Percentiles rank a stretch among this genome's conserved stretches.
phyloP scores from a whole-genome alignment of 2,329 filamentous ascomycete species.

The Ophioceras dolichostomum region DNA sequence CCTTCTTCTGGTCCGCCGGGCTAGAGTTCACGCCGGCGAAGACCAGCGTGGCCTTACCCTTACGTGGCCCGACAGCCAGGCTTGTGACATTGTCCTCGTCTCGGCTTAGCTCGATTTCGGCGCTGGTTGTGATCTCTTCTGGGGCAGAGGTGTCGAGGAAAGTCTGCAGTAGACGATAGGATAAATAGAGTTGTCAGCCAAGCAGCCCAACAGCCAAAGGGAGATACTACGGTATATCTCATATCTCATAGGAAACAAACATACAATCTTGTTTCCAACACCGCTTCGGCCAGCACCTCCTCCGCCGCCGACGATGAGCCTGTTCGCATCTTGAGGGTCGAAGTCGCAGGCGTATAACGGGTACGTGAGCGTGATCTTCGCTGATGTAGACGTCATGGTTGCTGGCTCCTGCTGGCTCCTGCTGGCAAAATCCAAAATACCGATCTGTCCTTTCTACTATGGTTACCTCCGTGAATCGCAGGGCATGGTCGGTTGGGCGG shows the following conservation, averaged over 20 bases:
- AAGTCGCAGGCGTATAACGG: slow-evolving; percentile 84
- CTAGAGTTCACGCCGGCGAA: slow-evolving; percentile 81
- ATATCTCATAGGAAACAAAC: slow-evolving; percentile 15
- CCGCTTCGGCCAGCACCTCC: slow-evolving; percentile 73
- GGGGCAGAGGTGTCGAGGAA: slow-evolving; percentile 59
- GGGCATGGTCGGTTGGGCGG: background rate
- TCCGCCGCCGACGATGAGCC: slow-evolving; percentile 74
- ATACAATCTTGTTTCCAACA: slow-evolving; percentile 76
- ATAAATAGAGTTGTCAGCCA: slow-evolving; percentile 5
- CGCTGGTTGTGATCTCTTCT: slow-evolving; percentile 47
- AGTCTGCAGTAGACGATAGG: slow-evolving; percentile 30
- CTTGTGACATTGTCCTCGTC: slow-evolving; percentile 86
- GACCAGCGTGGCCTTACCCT: slow-evolving; percentile 40
- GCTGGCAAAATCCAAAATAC: background rate
- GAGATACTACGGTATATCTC: background rate
- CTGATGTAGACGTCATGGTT: slow-evolving; percentile 15
- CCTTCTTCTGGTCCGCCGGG: slow-evolving; percentile 55
- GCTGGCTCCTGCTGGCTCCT: background rate
- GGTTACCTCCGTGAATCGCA: background rate
- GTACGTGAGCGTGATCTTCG: slow-evolving; percentile 62
- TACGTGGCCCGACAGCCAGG: slow-evolving; percentile 53
- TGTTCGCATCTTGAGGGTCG: slow-evolving; percentile 64
- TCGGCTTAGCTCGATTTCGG: slow-evolving; percentile 66
- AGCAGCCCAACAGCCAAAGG: background rate
- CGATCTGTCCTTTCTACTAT: background rate